Evolutionary conservation across 2,329 filamentous ascomycete species (phyloP).

Genomic region (Clarireedia homoeocarpa): DNA sequence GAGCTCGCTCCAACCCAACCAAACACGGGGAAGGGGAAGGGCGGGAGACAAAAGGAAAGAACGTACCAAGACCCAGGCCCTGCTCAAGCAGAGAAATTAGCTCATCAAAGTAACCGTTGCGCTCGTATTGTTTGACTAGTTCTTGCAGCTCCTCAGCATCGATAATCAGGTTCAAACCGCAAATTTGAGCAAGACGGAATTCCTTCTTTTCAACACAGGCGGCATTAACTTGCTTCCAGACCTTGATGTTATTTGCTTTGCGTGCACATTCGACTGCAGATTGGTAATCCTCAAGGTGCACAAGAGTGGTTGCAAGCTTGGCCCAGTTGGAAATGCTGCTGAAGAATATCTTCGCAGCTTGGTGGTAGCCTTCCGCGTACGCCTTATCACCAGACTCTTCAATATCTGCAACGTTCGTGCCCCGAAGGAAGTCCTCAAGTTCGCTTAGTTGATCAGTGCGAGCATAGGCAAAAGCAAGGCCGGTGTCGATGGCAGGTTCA

Average conservation of each 20-base stretch:
- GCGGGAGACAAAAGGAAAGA: not conserved
- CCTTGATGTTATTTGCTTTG: constrained; percentile 98
- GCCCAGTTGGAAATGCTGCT: constrained; percentile 99
- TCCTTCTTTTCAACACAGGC: constrained; percentile 97
- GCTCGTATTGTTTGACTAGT: constrained; percentile 93
- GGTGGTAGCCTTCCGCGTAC: constrained; percentile 85
- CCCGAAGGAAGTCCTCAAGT: constrained; percentile 90
- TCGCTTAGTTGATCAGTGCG: constrained; percentile 86
- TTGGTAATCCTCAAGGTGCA: constrained; percentile 96
- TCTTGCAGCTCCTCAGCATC: constrained; percentile 92
- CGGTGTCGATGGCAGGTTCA: constrained; percentile 89
- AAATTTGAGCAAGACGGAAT: constrained; percentile 97
- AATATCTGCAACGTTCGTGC: constrained; percentile 89
- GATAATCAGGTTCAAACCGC: constrained; percentile 94
- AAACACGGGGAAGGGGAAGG: no score
- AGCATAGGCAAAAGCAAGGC: constrained; percentile 86
- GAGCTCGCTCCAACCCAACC: no score
- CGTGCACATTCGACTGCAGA: constrained; percentile 94
- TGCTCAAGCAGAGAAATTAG: constrained; percentile 91
- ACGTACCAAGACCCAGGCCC: constrained; percentile 64
- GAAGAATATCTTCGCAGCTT: constrained; percentile 98
- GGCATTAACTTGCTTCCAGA: constrained; percentile 97
- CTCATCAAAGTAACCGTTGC: constrained; percentile 96
- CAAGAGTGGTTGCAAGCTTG: constrained; percentile 92
- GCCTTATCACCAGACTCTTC: constrained; percentile 98